Evolutionary conservation across 352 stramenopile species (phyloP).

Genomic region (Globisporangium recalcitrans): DNA sequence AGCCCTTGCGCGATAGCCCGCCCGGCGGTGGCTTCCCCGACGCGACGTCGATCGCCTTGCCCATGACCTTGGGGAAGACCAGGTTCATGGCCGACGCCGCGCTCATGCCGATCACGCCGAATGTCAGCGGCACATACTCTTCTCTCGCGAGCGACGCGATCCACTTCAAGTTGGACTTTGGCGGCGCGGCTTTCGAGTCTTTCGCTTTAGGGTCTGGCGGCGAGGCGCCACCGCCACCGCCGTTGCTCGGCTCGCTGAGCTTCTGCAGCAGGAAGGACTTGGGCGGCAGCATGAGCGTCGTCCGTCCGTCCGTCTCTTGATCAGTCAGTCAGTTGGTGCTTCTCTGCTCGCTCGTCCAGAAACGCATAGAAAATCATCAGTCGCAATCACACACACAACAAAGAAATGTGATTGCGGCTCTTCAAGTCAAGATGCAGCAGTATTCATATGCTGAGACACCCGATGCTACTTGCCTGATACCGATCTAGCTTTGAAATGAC

Average conservation of each 20-base stretch:
- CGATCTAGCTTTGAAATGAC: not conserved
- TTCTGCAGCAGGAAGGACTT: conserved; percentile 72
- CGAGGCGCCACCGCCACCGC: conserved; percentile 12
- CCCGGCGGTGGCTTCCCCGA: conserved; percentile 64
- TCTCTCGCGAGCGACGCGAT: conserved; percentile 63
- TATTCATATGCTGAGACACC: not conserved
- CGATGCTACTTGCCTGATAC: not conserved
- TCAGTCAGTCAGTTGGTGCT: conserved; percentile 3
- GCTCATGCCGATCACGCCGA: conserved; percentile 76
- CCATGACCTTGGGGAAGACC: conserved; percentile 86
- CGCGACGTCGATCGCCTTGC: conserved; percentile 84
- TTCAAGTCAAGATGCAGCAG: not conserved
- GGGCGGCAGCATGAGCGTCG: conserved; percentile 42
- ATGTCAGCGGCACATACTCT: conserved; percentile 57
- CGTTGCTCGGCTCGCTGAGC: conserved; percentile 31
- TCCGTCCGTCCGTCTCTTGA: not conserved
- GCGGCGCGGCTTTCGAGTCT: not conserved
- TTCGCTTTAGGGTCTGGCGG: not conserved
- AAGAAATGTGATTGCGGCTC: not conserved
- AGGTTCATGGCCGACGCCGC: conserved; percentile 86
- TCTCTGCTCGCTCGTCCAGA: conserved; percentile 1
- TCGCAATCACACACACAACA: not conserved
- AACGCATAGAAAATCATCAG: conserved; percentile 4
- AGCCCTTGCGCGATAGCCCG: conserved; percentile 77
- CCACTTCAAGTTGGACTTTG: conserved; percentile 53